Conservation (phyloP, 2,329 filamentous ascomycete species). For the Reticulascus tulasneorum region DNA sequence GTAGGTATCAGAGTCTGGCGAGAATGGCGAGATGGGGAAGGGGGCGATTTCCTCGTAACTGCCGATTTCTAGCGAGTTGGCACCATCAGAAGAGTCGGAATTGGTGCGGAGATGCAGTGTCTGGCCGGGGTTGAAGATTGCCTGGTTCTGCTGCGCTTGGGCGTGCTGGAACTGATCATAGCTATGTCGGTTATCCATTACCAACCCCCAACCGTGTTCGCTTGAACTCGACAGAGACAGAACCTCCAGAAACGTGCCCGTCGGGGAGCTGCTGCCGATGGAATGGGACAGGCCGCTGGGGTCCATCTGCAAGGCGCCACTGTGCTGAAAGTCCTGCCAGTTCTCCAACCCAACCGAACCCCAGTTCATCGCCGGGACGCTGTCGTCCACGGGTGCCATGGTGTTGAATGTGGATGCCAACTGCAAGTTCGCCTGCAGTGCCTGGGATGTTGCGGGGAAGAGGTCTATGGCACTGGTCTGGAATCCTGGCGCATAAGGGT, state of each 20-base stretch:
- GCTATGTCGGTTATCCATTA: conserved; percentile 70
- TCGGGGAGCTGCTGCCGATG: conserved; percentile 42
- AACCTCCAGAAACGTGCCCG: conserved; percentile 70
- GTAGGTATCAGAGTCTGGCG: conserved; percentile 74
- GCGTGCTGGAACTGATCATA: conserved; percentile 61
- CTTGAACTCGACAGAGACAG: conserved; percentile 76
- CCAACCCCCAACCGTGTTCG: conserved; percentile 13
- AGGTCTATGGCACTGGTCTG: conserved; percentile 58
- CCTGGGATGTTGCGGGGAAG: conserved; percentile 58
- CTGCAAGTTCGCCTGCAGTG: conserved; percentile 56
- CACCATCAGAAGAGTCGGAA: conserved; percentile 78
- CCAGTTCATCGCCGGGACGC: conserved; percentile 56
- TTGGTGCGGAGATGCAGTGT: conserved; percentile 83
- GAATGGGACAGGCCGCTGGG: conserved; percentile 36
- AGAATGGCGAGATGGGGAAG: conserved; percentile 76
- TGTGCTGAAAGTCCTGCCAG: conserved; percentile 74
- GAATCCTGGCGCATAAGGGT: conserved; percentile 47
- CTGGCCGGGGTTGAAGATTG: conserved; percentile 89
- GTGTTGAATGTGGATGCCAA: conserved; percentile 61
- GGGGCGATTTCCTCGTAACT: conserved; percentile 75
- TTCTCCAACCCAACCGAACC: conserved; percentile 60
- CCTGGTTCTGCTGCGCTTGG: conserved; percentile 47
- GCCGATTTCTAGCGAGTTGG: conserved; percentile 62
- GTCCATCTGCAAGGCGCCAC: conserved; percentile 48
- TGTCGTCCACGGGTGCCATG: conserved; percentile 54